Conservation (phyloP, 495 filamentous ascomycete species). For the Durotheca rogersii region DNA sequence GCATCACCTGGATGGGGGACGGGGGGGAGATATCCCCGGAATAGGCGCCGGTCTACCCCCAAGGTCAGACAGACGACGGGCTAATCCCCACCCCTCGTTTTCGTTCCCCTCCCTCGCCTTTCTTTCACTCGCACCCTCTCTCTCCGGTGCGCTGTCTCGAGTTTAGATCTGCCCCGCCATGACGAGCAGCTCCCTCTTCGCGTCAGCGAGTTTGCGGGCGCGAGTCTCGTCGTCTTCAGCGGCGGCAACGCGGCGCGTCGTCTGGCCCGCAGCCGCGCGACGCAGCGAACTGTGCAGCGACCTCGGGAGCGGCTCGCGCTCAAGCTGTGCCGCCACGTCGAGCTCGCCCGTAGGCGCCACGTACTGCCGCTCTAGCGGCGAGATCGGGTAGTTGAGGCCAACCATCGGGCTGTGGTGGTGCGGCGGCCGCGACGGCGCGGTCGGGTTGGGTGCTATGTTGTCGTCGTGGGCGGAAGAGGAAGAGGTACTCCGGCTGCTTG, state of each 20-base stretch:
- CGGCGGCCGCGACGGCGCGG: neutral
- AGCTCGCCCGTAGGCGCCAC: slow-evolving; percentile 37
- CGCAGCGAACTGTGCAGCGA: slow-evolving; percentile 43
- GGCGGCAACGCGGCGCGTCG: neutral
- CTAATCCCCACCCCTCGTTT: neutral
- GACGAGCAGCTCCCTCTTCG: slow-evolving; percentile 41
- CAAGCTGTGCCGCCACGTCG: slow-evolving; percentile 43
- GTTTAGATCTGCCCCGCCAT: slow-evolving; percentile 26
- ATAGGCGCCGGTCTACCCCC: too few species aligned
- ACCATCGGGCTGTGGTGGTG: slow-evolving; percentile 6
- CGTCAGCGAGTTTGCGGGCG: slow-evolving; percentile 38
- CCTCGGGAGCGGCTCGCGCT: slow-evolving; percentile 38
- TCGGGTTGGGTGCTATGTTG: too few species aligned
- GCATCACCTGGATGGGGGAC: too few species aligned
- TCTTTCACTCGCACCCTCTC: neutral
- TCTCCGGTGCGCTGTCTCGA: too few species aligned
- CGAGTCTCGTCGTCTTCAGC: slow-evolving; percentile 32
- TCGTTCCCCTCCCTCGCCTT: neutral
- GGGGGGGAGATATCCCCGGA: too few species aligned
- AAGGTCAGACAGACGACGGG: too few species aligned
- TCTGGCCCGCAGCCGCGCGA: slow-evolving; percentile 28
- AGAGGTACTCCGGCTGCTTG: too few species aligned
- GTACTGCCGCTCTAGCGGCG: slow-evolving; percentile 36
- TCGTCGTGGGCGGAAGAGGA: too few species aligned
- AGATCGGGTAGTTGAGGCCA: slow-evolving; percentile 24